Evolutionary conservation across 163 green algal species (phyloP), one percentile per base, ranked within the genome.

Genomic region (Scenedesmus sp.): DNA sequence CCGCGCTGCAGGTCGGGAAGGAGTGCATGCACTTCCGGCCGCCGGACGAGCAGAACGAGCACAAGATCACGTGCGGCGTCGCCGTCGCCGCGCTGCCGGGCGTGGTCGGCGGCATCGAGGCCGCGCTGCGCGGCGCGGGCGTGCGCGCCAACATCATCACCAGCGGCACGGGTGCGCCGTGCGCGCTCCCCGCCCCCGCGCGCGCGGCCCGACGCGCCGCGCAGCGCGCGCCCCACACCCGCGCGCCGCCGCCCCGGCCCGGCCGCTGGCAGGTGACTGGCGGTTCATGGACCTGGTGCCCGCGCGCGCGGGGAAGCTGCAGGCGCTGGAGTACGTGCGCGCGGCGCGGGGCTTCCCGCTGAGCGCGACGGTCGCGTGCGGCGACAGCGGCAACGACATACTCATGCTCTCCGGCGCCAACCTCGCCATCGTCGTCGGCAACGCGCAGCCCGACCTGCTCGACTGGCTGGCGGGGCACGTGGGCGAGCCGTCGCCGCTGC

Each of bases 381-480:
- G 94, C 5, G 94, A 98, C 87, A 90, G 69, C 17, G 93, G 91
- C 47, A 97, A 97, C 83, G 93, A 97, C 78, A 91, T 95, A 56
- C 77, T 94, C 70, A 94, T 95, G 91, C 85, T 95, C 34, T 82
- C 84, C 33, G 87, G 87, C 83, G 39, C 76, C 31, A 94, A 92
- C 70, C 81, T 85, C 20, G 90, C 87, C 3, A 91, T 97, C 26
- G 89, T 97, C 14, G 94, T 98, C 20, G 90, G 91, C 54, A 98
- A 98, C 78, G 93, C 93, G 29, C 84, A 97, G 84, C 83, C 82
- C 2, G 94, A 97, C 70, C 79, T 97, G 56, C 28, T 83, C 29
- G 51, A 84, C 13, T 97, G 93, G 93, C 66, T 90, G 36, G 44
- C 86, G 67, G 34, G 83, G 63, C 85, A 83, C 48, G 63, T 76